Evolutionary conservation across 768 basidiomycete species (phyloP), one percentile per base, ranked within the genome.

Genomic region (Trametes sanguinea): DNA sequence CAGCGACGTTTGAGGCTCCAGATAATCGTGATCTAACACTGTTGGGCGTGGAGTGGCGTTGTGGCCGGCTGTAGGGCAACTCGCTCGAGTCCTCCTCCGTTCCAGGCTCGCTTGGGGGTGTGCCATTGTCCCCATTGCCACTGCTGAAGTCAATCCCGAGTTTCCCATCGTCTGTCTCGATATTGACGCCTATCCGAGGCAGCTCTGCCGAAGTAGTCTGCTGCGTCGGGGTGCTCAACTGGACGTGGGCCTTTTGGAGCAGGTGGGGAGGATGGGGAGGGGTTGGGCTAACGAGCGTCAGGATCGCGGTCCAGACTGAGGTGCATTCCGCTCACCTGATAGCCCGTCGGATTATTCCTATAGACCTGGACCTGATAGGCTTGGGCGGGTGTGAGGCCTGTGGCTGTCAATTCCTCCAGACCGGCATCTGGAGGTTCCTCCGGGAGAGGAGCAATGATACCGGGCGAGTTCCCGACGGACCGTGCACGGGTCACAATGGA

Each of bases 301-400:
- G 48, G 29, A 32, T 52, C 44, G 58, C 40, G 66, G 45, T 60
- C n/a, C 62, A 63, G 40, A 57, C 65, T 51, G 69, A 59, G 71
- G 77, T 37, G 64, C 78, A 72, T 48, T 73, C 71, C 10, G 76
- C 79, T 46, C 42, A 65, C 62, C 29, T 68, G 71, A 29, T 73
- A 74, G 14, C 67, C 69, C 50, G 74, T 68, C 44, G 80, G 76
- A 59, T 73, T 78, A 68, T 79, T 83, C 60, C 74, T 75, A 68
- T 85, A 86, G 48, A 90, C 81, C 72, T 92, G 89, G 7, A 86
- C 85, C 69, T 91, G 92, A 76, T 92, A 92, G 39, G 88, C 86
- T 72, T 93, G 91, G 9, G 89, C 88, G 46, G 89, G 85, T 3
- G 89, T 89, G 54, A 91, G 81, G 3, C 85, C 86, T 39, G 81